phyloP scores from a whole-genome alignment of 2,329 filamentous ascomycete species.

The Stagonosporopsis tanaceti region DNA sequence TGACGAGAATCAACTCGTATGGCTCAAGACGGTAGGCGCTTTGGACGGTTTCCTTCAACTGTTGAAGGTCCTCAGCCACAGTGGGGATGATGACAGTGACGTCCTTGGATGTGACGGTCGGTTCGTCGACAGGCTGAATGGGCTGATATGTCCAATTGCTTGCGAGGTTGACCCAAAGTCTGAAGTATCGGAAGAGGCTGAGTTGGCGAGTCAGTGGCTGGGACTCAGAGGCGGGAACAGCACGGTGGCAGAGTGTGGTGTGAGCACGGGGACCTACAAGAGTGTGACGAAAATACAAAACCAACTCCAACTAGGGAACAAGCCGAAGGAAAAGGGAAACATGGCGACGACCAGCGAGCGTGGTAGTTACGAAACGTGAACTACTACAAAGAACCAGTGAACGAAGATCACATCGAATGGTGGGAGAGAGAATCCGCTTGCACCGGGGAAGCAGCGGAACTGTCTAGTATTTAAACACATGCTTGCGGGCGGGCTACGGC shows the following conservation, averaged over 20 bases:
- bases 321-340: conserved; percentile 49
- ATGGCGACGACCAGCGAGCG: conserved; percentile 50
- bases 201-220: conserved; percentile 33
- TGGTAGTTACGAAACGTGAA: conserved; percentile 45
- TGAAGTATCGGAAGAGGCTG: conserved; percentile 87
- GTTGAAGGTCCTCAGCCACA: conserved; percentile 85
- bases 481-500: conserved; percentile 49
- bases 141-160: conserved; percentile 83
- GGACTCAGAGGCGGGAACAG: conserved; percentile 6
- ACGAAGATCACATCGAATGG: conserved; percentile 52
- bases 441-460: conserved; percentile 49
- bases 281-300: conserved; percentile 47
- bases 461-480: conserved; percentile 53
- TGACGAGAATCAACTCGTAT: conserved; percentile 81
- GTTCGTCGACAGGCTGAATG: conserved; percentile 80
- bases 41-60: conserved; percentile 80
- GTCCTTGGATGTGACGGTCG: conserved; percentile 80
- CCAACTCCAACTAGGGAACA: conserved; percentile 52
- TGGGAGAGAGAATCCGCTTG: conserved; percentile 49
- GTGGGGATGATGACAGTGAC: conserved; percentile 95
- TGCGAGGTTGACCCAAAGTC: conserved; percentile 82
- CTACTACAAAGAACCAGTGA: conserved; percentile 41
- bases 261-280: conserved; percentile 40
- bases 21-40: conserved; percentile 77
- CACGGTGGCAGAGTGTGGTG: conserved; percentile 14